phyloP scores from a whole-genome alignment of 2,329 filamentous ascomycete species.

The Trichoderma lentiforme region DNA sequence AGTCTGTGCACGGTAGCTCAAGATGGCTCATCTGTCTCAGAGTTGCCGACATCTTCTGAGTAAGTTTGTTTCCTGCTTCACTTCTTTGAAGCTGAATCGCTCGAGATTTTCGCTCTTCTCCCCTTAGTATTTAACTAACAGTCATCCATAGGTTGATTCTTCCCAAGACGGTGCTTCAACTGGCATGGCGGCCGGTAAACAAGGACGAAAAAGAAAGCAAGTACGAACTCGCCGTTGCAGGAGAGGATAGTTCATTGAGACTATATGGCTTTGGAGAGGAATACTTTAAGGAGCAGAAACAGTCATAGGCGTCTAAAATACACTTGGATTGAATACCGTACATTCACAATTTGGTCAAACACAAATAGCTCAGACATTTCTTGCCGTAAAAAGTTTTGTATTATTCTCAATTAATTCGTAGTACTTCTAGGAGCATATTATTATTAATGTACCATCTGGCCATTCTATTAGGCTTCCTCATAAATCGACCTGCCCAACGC shows the following conservation, averaged over 20 bases:
- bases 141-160: conserved; percentile 36
- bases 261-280: conserved; percentile 45
- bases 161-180: conserved; percentile 62
- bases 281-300: conserved; percentile 1
- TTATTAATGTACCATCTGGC: conserved; percentile 8
- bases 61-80: conserved; percentile 30
- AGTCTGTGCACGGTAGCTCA: conserved; percentile 42
- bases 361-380: too few relatives aligned
- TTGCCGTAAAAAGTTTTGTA: not conserved
- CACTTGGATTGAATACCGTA: not conserved
- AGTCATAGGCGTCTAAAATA: not conserved
- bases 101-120: not conserved
- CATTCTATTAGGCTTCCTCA: not conserved
- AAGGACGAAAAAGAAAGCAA: conserved; percentile 28
- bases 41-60: conserved; percentile 36
- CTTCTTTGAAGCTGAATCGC: not conserved
- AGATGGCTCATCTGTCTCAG: conserved; percentile 38
- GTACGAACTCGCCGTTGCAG: conserved; percentile 50
- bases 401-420: not conserved
- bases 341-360: not conserved
- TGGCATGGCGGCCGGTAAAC: conserved; percentile 62
- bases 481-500: conserved; percentile 3
- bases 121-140: conserved; percentile 17
- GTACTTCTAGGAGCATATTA: not conserved
- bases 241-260: conserved; percentile 60